Percentiles rank a stretch among this genome's conserved stretches.
Conservation (phyloP, 2,329 filamentous ascomycete genomes). For the Ophiocordyceps polyrhachis-furcata region DNA sequence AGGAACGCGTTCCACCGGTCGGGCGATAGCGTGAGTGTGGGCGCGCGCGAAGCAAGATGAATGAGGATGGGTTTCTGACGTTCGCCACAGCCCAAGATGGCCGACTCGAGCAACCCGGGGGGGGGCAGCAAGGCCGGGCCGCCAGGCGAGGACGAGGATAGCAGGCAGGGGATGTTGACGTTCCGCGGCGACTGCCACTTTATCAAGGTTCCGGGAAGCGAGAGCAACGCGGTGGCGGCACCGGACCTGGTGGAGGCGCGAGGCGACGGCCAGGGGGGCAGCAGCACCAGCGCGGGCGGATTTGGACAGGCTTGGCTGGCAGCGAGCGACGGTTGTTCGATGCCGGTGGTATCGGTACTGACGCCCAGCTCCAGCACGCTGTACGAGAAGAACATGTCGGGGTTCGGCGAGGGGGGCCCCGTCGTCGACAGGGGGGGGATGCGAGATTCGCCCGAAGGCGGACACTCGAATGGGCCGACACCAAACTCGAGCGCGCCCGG, state of each 20-base stretch:
- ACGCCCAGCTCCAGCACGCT: slow-evolving; percentile 16
- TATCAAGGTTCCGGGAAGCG: slow-evolving; percentile 20
- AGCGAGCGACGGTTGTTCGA: slow-evolving; percentile 14
- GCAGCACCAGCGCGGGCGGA: slow-evolving; percentile 6
- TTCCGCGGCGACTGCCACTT: slow-evolving; percentile 27
- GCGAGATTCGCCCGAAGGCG: slow-evolving; percentile 29
- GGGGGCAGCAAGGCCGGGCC: slow-evolving; percentile 5
- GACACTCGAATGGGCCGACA: slow-evolving; percentile 34
- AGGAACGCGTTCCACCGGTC: slow-evolving; percentile 34
- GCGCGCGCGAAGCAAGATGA: not conserved
- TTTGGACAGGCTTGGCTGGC: slow-evolving; percentile 20
- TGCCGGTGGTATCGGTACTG: slow-evolving; percentile 15
- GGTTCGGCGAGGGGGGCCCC: slow-evolving; percentile 24
- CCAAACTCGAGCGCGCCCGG: slow-evolving; percentile 32
- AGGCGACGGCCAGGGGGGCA: slow-evolving; percentile 8
- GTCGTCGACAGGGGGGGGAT: slow-evolving; percentile 14
- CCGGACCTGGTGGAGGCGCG: slow-evolving; percentile 21
- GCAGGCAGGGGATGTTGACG: slow-evolving; percentile 21
- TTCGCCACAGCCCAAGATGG: slow-evolving; percentile 11
- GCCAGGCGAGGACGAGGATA: slow-evolving; percentile 17
- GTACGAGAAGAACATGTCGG: slow-evolving; percentile 16
- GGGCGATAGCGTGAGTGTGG: slow-evolving; percentile 29
- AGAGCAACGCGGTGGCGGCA: slow-evolving; percentile 17
- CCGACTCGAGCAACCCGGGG: slow-evolving; percentile 4
- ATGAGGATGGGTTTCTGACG: slow-evolving; percentile 7